Conservation (phyloP, 2,329 filamentous ascomycete genomes). For the Sporothrix globosa region DNA sequence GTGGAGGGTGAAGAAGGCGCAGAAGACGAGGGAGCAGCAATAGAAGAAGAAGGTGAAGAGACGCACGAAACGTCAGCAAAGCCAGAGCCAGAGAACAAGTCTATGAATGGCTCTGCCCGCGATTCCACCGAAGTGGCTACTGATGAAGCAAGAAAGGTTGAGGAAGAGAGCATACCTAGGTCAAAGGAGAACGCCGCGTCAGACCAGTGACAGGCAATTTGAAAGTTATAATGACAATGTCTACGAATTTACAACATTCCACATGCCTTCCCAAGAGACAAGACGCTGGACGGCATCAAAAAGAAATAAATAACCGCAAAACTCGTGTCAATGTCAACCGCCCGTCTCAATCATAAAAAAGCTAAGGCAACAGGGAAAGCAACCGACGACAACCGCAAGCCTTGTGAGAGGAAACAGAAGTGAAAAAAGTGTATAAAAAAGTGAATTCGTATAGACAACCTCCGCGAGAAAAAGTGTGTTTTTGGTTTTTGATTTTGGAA, state of each 20-base stretch:
- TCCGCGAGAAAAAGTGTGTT: conserved; percentile 42
- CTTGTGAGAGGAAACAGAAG: conserved; percentile 44
- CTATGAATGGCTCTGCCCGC: no score
- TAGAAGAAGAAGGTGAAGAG: neutral
- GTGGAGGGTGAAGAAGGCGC: conserved; percentile 9
- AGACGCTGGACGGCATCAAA: conserved; percentile 26
- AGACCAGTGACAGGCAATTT: neutral
- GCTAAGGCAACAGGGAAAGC: conserved; percentile 32
- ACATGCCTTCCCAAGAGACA: neutral
- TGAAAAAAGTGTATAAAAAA: conserved; percentile 55
- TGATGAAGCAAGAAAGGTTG: neutral
- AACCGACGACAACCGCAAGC: neutral
- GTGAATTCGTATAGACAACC: conserved; percentile 61
- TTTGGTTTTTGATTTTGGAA: conserved; percentile 30
- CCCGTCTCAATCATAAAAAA: conserved; percentile 40
- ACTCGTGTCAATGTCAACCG: conserved; percentile 31
- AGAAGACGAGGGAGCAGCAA: neutral
- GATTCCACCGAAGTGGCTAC: no score
- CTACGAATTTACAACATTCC: neutral
- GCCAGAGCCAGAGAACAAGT: no score
- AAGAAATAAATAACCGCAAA: conserved; percentile 24
- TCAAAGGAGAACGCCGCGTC: neutral
- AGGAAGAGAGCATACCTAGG: neutral
- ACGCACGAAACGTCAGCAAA: no score
- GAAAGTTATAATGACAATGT: neutral